Conservation (phyloP, 805 yeast species). For the Candida ponderosae region DNA sequence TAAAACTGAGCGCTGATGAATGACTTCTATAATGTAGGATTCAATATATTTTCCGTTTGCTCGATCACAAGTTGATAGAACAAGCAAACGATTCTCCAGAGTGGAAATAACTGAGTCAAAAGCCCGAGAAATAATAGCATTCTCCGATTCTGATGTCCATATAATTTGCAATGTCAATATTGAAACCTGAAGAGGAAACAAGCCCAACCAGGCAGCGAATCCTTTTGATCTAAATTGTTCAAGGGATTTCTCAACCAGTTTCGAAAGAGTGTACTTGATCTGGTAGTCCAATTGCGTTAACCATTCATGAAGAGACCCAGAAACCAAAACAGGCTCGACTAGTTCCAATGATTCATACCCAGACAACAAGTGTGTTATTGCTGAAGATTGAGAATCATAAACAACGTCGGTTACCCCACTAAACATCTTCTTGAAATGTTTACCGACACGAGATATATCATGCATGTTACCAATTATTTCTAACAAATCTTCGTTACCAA, state of each 20-base stretch:
- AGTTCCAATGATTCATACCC: not conserved
- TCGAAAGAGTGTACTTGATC: conserved; percentile 40
- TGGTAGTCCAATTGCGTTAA: conserved; percentile 48
- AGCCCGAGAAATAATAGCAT: conserved; percentile 7
- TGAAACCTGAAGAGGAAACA: conserved; percentile 48
- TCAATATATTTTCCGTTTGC: conserved; percentile 49
- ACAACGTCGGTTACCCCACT: conserved; percentile 46
- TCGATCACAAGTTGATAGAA: no score
- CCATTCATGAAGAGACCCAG: conserved; percentile 49
- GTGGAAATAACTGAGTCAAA: not conserved
- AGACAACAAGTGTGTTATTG: conserved; percentile 33
- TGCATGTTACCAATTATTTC: conserved; percentile 68
- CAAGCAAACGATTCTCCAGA: conserved; percentile 8
- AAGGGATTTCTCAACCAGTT: conserved; percentile 23
- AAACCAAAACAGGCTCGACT: not conserved
- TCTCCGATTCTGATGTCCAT: conserved; percentile 44
- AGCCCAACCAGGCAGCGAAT: conserved; percentile 27
- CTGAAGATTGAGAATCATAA: conserved; percentile 22
- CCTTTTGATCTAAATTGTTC: conserved; percentile 6
- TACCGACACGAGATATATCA: conserved; percentile 38
- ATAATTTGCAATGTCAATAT: conserved; percentile 46
- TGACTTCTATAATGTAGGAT: conserved; percentile 55
- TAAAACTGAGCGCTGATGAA: conserved; percentile 47
- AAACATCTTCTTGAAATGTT: conserved; percentile 66
- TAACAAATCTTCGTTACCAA: conserved; percentile 85